Evolutionary conservation across 805 yeast genomes (phyloP), one percentile per base, ranked within the genome.

Genomic region (Saturnispora dispora): DNA sequence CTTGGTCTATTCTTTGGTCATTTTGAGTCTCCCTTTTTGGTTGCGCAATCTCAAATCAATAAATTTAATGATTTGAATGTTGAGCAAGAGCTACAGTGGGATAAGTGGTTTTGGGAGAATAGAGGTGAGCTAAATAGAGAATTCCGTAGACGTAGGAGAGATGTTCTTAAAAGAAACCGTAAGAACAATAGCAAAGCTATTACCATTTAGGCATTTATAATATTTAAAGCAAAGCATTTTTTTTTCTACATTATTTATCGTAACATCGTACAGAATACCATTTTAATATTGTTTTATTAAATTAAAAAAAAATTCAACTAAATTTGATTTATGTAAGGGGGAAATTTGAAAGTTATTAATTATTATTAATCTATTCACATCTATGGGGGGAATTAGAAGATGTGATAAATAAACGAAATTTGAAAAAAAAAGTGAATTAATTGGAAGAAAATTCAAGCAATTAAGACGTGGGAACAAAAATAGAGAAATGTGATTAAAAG

Each of bases 281-380:
- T 78, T 86, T 84, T 58, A 96, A 95, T 64, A 88, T 76, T 64
- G 95, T 85, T 74, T 88, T 88, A 78, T 88, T 88, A 75, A 88
- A 81, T 72, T 88, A 95, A 51, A 87, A 95, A 61, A 88, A 96
- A 77, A 88, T 88, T 56, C 95, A 87, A 76, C 96, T 35, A 35
- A 35, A 35, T 35, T 35, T 35, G 20, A 35, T 35, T 35, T 35
- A 35, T 35, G 39, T 35, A 35, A 17, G 17, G 39, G 39, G 39
- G 39, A 17, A 17, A 35, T n/a, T n/a, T 7, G 39, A n/a, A 35
- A 35, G 20, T n/a, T n/a, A 35, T 35, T 35, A 35, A n/a, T 35
- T n/a, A 35, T 33, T 33, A 33, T 35, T 35, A 17, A 35, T 35
- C 20, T 35, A 35, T 35, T 35, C 39, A 35, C 39, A 35, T n/a